Conservation (phyloP, 2,329 filamentous ascomycete genomes). For the Pseudophaeomoniella oleicola region DNA sequence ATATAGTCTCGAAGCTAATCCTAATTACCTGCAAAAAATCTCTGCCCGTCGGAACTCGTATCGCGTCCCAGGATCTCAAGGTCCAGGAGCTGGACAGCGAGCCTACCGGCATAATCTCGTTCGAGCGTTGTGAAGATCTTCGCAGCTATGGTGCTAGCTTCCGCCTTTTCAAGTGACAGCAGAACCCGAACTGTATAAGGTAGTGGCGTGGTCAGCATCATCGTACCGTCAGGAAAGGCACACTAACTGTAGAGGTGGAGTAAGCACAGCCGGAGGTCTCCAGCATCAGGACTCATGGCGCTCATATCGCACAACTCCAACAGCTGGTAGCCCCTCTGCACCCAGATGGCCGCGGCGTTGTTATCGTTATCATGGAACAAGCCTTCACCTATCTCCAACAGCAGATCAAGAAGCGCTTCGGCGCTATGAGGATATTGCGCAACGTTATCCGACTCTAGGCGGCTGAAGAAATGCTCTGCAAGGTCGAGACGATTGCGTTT, state of each 20-base stretch:
- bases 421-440: slow-evolving; percentile 33
- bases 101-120: slow-evolving; percentile 44
- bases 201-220: neutral
- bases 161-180: neutral
- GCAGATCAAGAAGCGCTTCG: slow-evolving; percentile 51
- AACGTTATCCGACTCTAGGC: slow-evolving; percentile 28
- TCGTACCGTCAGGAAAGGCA: slow-evolving; percentile 23
- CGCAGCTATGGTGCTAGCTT: neutral
- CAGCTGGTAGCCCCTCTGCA: slow-evolving; percentile 50
- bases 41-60: slow-evolving; percentile 18
- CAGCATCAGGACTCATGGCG: slow-evolving; percentile 40
- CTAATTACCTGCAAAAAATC: slow-evolving; percentile 26
- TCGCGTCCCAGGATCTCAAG: slow-evolving; percentile 47
- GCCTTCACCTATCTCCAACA: slow-evolving; percentile 58
- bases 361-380: slow-evolving; percentile 39
- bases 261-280: slow-evolving; percentile 52
- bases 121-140: neutral
- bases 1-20: slow-evolving; percentile 20
- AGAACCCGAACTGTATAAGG: neutral
- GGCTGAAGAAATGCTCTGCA: slow-evolving; percentile 63
- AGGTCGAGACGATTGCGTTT: slow-evolving; percentile 58
- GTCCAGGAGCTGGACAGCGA: slow-evolving; percentile 51
- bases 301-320: slow-evolving; percentile 42
- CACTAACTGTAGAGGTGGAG: slow-evolving; percentile 48
- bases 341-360: slow-evolving; percentile 52